Evolutionary conservation across 306 rosid genomes (phyloP), one percentile per base, ranked within the genome.

Genomic region (Prunus padus): DNA sequence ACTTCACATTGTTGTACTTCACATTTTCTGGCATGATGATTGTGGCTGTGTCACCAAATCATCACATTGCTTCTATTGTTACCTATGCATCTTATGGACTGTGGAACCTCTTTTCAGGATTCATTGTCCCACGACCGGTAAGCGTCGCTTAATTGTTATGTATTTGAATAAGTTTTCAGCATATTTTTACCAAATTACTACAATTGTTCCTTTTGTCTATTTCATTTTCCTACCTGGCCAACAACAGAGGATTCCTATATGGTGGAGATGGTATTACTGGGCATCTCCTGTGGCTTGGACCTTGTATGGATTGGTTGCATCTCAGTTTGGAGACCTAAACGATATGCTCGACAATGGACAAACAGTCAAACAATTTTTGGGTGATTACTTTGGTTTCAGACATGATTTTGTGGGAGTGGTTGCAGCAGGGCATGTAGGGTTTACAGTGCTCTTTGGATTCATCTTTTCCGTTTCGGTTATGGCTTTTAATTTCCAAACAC

Each of bases 201-300:
- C 46, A 0, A 54, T 57, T 18, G 40, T 33, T 33, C 40, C 40
- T 49, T 28, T 62, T 20, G 22, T 75, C 30, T 33, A 5, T 23
- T 13, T 44, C 3, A 11, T 31, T 60, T 73, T 33, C 16, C 11
- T 18, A 14, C 18, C 11, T 46, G 60, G 15, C 40, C 40, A 33
- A n/a, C 42, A 15, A 50, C 61, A 87, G 90, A 88, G 87, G 62
- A 86, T 87, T 81, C 92, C 97, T 2, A 63, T 86, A 44, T 90
- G 97, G 97, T 92, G 97, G 97, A 83, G 86, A 74, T 90, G 96
- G 94, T 90, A 87, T 75, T 90, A 82, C 11, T 90, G 94, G 94
- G 57, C 67, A 37, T 88, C 92, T 59, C 92, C 94, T 1, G 82
- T 90, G 40, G 91, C 92, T 3, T 89, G 94, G 94, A 88, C 84